Evolutionary conservation across 441 rosid species (phyloP).

Genomic region (Brassica balearica): DNA sequence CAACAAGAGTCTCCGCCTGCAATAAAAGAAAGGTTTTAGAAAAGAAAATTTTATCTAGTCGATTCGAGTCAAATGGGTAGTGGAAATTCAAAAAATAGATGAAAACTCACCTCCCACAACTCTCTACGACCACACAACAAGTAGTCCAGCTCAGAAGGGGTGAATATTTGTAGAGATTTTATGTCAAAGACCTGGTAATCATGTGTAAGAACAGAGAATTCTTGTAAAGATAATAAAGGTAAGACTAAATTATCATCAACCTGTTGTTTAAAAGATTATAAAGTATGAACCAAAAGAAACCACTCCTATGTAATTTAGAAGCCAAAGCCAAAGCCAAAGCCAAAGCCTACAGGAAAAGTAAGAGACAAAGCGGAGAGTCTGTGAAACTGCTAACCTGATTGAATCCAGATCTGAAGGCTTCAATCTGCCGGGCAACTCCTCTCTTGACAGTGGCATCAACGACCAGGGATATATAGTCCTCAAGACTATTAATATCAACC

Average conservation of each 20-base stretch:
- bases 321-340: slow-evolving; percentile 22
- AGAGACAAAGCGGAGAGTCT: slow-evolving; percentile 8
- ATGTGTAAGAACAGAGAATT: slow-evolving; percentile 3
- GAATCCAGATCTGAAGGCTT: slow-evolving; percentile 96
- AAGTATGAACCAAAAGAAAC: neutral
- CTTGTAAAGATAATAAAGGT: neutral
- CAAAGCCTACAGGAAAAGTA: slow-evolving; percentile 8
- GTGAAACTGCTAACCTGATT: slow-evolving; percentile 69
- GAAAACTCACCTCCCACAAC: slow-evolving; percentile 86
- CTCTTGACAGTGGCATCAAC: slow-evolving; percentile 93
- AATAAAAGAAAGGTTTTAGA: slow-evolving; percentile 23
- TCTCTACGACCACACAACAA: slow-evolving; percentile 98
- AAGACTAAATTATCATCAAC: neutral
- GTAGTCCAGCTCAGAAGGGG: slow-evolving; percentile 89
- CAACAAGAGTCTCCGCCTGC: slow-evolving; percentile 91
- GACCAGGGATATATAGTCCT: slow-evolving; percentile 82
- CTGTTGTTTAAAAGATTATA: neutral
- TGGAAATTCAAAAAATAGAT: neutral
- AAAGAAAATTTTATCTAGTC: neutral
- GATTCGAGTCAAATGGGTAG: slow-evolving; percentile 14
- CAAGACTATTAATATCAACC: slow-evolving; percentile 86
- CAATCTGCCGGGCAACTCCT: slow-evolving; percentile 83
- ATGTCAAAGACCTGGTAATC: slow-evolving; percentile 87
- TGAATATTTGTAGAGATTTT: slow-evolving; percentile 92
- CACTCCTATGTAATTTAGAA: neutral